Evolutionary conservation across 306 rosid genomes (phyloP).

Genomic region (Vigna radiata): DNA sequence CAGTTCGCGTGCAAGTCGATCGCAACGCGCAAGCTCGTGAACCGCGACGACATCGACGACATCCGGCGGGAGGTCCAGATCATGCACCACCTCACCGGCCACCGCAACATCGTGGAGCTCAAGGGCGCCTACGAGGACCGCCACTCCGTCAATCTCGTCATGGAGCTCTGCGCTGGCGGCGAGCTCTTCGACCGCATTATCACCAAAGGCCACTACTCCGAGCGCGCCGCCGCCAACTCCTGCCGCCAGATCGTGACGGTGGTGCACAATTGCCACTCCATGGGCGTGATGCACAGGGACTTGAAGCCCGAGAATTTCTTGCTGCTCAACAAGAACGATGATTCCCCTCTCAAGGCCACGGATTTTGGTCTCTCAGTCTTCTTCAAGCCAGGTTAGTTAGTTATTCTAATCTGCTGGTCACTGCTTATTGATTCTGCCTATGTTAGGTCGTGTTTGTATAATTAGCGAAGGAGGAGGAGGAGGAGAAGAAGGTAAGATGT

Average conservation of each 20-base stretch:
- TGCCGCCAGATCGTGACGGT: constrained; percentile 93
- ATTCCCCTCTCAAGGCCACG: constrained; percentile 86
- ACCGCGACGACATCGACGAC: constrained; percentile 83
- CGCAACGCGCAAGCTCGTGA: constrained; percentile 78
- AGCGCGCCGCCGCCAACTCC: constrained; percentile 83
- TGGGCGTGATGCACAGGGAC: constrained; percentile 97
- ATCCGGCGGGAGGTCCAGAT: constrained; percentile 93
- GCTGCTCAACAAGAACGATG: constrained; percentile 63
- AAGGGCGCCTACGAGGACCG: constrained; percentile 92
- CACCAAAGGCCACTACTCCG: constrained; percentile 87
- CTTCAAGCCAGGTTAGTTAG: constrained; percentile 65
- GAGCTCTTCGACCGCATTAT: constrained; percentile 94
- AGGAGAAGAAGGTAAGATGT: not conserved
- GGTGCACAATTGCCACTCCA: constrained; percentile 83
- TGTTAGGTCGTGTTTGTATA: not conserved
- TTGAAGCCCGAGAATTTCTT: constrained; percentile 94
- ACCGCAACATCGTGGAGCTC: constrained; percentile 89
- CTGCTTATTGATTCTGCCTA: not conserved
- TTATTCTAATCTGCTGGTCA: not conserved
- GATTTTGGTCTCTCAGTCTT: constrained; percentile 96
- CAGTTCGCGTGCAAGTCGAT: constrained; percentile 94
- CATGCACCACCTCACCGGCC: constrained; percentile 99
- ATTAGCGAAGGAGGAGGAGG: not conserved
- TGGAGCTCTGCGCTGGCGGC: constrained; percentile 99
- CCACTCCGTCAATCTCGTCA: constrained; percentile 87